phyloP scores from a whole-genome alignment of 2,329 filamentous ascomycete genomes.

The Tolypocladium sp. region DNA sequence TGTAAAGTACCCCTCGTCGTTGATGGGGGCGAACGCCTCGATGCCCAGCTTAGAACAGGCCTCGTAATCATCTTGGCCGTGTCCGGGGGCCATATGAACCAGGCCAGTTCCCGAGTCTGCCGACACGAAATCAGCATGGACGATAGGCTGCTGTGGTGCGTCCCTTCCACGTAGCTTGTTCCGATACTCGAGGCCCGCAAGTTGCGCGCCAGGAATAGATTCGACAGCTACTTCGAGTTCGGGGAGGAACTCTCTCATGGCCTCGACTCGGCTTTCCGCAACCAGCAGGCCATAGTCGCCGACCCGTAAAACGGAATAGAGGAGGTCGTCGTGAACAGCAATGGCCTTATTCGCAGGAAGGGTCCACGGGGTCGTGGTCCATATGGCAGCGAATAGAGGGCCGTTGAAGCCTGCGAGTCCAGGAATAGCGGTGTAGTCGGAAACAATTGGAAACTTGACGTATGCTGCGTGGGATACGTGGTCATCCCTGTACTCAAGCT shows the following conservation, averaged over 20 bases:
- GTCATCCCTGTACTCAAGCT: constrained; percentile 73
- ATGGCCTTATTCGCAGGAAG: constrained; percentile 88
- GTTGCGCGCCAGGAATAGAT: constrained; percentile 52
- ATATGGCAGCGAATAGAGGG: constrained; percentile 72
- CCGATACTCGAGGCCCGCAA: constrained; percentile 58
- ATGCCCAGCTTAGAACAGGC: constrained; percentile 65
- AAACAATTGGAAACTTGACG: constrained; percentile 65
- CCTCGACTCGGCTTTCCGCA: constrained; percentile 60
- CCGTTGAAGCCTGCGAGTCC: constrained; percentile 30
- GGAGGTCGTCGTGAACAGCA: constrained; percentile 65
- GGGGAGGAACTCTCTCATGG: constrained; percentile 40
- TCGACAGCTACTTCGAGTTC: constrained; percentile 43
- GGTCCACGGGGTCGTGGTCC: constrained; percentile 98
- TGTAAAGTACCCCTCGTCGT: constrained; percentile 75
- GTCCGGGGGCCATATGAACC: constrained; percentile 90
- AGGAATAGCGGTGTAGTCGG: constrained; percentile 19
- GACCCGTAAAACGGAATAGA: constrained; percentile 60
- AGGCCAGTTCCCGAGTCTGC: constrained; percentile 85
- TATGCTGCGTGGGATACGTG: constrained; percentile 68
- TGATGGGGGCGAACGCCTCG: constrained; percentile 70
- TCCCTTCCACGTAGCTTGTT: constrained; percentile 57
- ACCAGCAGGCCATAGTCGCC: constrained; percentile 56
- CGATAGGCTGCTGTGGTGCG: constrained; percentile 55
- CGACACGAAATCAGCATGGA: constrained; percentile 84
- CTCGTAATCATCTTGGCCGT: constrained; percentile 94